Percentiles rank a stretch among this genome's conserved stretches.
Conservation (phyloP, 495 filamentous ascomycete species). For the Lasiosphaeriaceae sp. region DNA sequence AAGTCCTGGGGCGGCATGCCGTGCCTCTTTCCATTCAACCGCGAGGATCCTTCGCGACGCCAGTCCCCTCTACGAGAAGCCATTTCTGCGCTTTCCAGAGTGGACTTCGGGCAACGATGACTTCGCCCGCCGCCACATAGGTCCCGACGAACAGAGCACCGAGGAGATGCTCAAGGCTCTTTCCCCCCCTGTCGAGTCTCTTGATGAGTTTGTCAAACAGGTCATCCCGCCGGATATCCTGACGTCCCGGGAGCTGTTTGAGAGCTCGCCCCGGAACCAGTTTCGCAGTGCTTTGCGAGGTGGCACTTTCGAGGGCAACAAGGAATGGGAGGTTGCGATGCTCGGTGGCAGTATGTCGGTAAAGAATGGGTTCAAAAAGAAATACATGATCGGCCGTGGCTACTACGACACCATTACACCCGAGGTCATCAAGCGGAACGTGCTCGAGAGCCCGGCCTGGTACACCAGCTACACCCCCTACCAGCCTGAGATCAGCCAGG, state of each 20-base stretch:
- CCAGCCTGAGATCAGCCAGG: slow-evolving; percentile 97
- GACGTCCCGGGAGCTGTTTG: slow-evolving; percentile 50
- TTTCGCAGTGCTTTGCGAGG: slow-evolving; percentile 14
- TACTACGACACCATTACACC: slow-evolving; percentile 86
- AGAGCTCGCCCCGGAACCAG: slow-evolving; percentile 1
- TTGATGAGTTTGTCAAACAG: slow-evolving; percentile 87
- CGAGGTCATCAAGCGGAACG: slow-evolving; percentile 90
- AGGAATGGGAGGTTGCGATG: slow-evolving; percentile 34
- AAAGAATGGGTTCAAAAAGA: slow-evolving; percentile 58
- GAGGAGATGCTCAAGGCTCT: slow-evolving; percentile 78
- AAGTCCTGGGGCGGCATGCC: background rate
- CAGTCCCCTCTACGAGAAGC: background rate
- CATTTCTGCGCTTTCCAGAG: slow-evolving; percentile 14
- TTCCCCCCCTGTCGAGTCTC: slow-evolving; percentile 64
- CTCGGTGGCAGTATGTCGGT: slow-evolving; percentile 59
- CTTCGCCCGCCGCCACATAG: slow-evolving; percentile 89
- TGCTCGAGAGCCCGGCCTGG: slow-evolving; percentile 93
- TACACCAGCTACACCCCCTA: slow-evolving; percentile 99
- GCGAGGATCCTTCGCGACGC: no score
- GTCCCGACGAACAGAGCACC: slow-evolving; percentile 69
- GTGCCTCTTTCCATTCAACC: background rate
- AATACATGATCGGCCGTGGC: slow-evolving; percentile 79
- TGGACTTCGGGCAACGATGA: slow-evolving; percentile 43
- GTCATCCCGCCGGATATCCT: slow-evolving; percentile 82
- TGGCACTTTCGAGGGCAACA: slow-evolving; percentile 24